phyloP scores from a whole-genome alignment of 129 eudicot genomes.

The Ambrosia trifida region DNA sequence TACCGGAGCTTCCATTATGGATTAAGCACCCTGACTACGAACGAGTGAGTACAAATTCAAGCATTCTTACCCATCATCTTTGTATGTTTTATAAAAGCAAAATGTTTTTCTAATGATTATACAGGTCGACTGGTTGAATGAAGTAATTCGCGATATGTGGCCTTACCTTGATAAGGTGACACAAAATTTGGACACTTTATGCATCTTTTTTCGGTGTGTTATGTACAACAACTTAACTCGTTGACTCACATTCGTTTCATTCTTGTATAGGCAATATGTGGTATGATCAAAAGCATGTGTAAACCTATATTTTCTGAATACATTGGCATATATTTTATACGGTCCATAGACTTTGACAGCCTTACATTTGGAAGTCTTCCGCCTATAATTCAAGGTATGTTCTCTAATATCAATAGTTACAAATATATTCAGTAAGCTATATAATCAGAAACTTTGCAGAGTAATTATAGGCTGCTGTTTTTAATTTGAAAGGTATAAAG shows the following conservation, averaged over 20 bases:
- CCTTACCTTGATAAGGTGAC: slow-evolving; percentile 82
- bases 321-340: slow-evolving; percentile 52
- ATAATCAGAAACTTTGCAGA: slow-evolving; percentile 11
- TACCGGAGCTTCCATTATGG: slow-evolving; percentile 79
- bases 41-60: slow-evolving; percentile 48
- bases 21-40: slow-evolving; percentile 80
- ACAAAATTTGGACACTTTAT: not conserved
- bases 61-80: slow-evolving; percentile 9
- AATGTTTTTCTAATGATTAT: slow-evolving; percentile 10
- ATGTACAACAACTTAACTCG: not conserved
- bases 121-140: slow-evolving; percentile 82
- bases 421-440: too few species aligned
- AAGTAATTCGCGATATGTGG: slow-evolving; percentile 59
- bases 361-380: slow-evolving; percentile 81
- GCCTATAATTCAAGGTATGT: slow-evolving; percentile 70
- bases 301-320: slow-evolving; percentile 61
- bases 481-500: slow-evolving; percentile 54
- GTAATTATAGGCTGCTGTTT: not conserved
- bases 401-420: too few species aligned
- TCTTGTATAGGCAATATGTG: slow-evolving; percentile 62
- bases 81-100: slow-evolving; percentile 13
- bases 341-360: slow-evolving; percentile 57
- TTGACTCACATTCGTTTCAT: not conserved
- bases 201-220: not conserved
- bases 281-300: slow-evolving; percentile 49